Base-by-base conservation (phyloP, 2,329 filamentous ascomycete genomes). In the Geosmithia morbida region DNA sequence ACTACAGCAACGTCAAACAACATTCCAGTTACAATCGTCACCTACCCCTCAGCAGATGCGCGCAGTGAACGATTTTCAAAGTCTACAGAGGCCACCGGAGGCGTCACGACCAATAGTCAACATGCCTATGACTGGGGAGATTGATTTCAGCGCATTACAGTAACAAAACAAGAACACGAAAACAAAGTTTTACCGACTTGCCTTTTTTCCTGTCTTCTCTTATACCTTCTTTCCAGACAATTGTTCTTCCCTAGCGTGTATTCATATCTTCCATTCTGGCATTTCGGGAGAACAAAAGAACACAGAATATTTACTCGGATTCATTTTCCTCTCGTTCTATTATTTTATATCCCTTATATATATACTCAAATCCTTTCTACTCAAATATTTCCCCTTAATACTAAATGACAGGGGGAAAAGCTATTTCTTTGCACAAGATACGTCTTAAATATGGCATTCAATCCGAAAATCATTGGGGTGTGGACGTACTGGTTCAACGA, bases 51-150 rank as follows among this genome's bases (percentile, higher is more conserved):
- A 13, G 2, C 55, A 59, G 14, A 52, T 59, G 53, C 51, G 53
- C 13, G 51, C 53, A 16, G 52, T 57, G 2, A 54, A 65, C 2
- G 70, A 74, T 45, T 76, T 74, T 46, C 71, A 75, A 22, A 65
- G 66, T 1, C 53, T 75, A 2, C 71, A 73, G 48, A 11, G 67
- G 65, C 46, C 61, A 66, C 0, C 69, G 71, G 41, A 48, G 47
- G 16, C 48, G 43, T n/a, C 41, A 44, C 14, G 41, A 16, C 6
- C 50, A 11, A 55, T 63, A 48, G 49, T 56, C 13, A 57, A 53
- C 11, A 57, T 64, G 46, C 55, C 57, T 17, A 61, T 64, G 52
- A 47, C 52, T 7, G 52, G 49, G 29, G 58, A 60, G 8, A 53
- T 58, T 14, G 58, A 59, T 46, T 63, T 59, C 48, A 50, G 51